Conservation (phyloP, 2,329 filamentous ascomycete genomes). For the Aspergillus pseudonomiae region DNA sequence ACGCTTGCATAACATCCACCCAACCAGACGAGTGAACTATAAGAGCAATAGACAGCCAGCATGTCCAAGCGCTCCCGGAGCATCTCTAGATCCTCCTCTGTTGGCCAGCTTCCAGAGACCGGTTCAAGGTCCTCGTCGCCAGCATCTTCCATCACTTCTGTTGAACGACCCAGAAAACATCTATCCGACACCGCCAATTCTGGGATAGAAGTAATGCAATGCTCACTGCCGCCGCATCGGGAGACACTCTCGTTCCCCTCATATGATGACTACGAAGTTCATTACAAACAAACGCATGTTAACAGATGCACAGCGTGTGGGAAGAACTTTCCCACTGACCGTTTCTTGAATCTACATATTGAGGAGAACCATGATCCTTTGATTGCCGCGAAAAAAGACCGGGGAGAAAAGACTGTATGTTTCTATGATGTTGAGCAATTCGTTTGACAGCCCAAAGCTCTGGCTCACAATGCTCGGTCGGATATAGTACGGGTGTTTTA, state of each 20-base stretch:
- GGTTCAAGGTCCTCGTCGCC: conserved; percentile 33
- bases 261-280: conserved; percentile 81
- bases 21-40: conserved; percentile 1
- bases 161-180: conserved; percentile 56
- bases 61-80: conserved; percentile 11
- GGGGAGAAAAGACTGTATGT: conserved; percentile 82
- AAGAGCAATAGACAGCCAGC: neutral
- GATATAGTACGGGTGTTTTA: conserved; percentile 82
- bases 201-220: conserved; percentile 66
- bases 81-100: conserved; percentile 47
- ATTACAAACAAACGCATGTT: conserved; percentile 78
- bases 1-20: neutral
- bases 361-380: conserved; percentile 90
- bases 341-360: conserved; percentile 81
- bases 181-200: conserved; percentile 56
- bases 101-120: conserved; percentile 31
- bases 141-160: conserved; percentile 22
- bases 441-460: neutral
- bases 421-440: neutral
- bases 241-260: conserved; percentile 70
- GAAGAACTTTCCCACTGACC: conserved; percentile 83
- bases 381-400: conserved; percentile 69
- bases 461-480: conserved; percentile 1
- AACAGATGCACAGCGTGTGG: conserved; percentile 84
- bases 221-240: conserved; percentile 78